phyloP scores from a whole-genome alignment of 2,329 filamentous ascomycete genomes.

The Graphilbum sp. region DNA sequence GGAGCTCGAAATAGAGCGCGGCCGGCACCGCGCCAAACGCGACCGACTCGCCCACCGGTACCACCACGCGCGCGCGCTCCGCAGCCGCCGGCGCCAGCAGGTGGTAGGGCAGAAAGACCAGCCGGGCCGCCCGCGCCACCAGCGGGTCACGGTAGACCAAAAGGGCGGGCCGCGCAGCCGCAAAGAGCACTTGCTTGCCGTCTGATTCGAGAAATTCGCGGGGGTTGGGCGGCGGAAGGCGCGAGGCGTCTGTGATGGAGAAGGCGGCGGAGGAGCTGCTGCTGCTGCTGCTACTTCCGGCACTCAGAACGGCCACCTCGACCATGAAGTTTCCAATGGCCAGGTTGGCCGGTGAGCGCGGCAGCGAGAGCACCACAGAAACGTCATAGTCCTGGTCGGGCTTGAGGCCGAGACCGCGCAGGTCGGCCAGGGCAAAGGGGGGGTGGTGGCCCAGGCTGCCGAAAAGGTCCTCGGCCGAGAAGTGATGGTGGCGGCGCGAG shows the following conservation, averaged over 20 bases:
- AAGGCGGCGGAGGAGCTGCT: constrained; percentile 1
- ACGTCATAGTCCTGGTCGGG: constrained; percentile 75
- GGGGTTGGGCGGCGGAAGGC: constrained; percentile 10
- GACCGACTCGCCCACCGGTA: constrained; percentile 60
- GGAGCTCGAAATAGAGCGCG: constrained; percentile 44
- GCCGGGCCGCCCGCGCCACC: constrained; percentile 41
- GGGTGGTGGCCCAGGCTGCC: not conserved
- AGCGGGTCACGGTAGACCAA: constrained; percentile 64
- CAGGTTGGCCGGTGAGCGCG: constrained; percentile 60
- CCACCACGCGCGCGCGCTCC: constrained; percentile 45
- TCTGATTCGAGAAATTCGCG: constrained; percentile 18
- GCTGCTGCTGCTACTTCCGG: constrained; percentile 10
- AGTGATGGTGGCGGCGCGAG: not conserved
- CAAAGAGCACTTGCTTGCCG: constrained; percentile 32
- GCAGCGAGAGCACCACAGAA: constrained; percentile 55
- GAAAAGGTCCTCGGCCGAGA: not conserved
- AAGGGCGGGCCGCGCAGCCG: constrained; percentile 57
- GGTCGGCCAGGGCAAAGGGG: constrained; percentile 33
- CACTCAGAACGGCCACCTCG: constrained; percentile 51
- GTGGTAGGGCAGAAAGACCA: constrained; percentile 52
- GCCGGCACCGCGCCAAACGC: constrained; percentile 38
- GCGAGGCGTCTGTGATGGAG: constrained; percentile 15
- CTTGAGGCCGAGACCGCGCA: constrained; percentile 38
- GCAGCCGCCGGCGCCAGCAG: constrained; percentile 43
- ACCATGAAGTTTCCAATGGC: constrained; percentile 90